Percentiles rank a stretch among this genome's conserved stretches.
phyloP scores from a whole-genome alignment of 306 rosid genomes.

The Boehmeria nivea region DNA sequence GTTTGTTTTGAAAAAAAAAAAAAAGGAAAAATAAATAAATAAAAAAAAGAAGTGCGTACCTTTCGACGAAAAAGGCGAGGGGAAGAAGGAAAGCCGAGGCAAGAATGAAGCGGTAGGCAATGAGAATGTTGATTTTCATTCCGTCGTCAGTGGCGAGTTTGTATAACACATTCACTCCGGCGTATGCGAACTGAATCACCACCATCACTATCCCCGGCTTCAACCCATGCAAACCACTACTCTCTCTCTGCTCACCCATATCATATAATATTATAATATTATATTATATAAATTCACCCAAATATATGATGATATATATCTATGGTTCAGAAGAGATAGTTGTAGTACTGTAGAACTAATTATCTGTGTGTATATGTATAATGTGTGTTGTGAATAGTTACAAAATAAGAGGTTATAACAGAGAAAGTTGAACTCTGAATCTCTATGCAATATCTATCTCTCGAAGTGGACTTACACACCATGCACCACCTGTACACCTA shows the following conservation, averaged over 20 bases:
- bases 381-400: too few relatives aligned
- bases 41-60: slow-evolving; percentile 24
- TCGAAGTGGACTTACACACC: too few relatives aligned
- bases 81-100: slow-evolving; percentile 54
- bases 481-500: too few relatives aligned
- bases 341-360: too few relatives aligned
- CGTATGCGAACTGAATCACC: slow-evolving; percentile 35
- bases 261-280: too few relatives aligned
- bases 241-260: neutral
- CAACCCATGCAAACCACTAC: slow-evolving; percentile 19
- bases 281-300: too few relatives aligned
- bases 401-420: too few relatives aligned
- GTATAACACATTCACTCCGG: slow-evolving; percentile 49
- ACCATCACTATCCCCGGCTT: slow-evolving; percentile 49
- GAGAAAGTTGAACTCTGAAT: too few relatives aligned
- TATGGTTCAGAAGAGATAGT: too few relatives aligned
- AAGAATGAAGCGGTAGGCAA: slow-evolving; percentile 62
- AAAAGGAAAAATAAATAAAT: neutral
- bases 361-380: too few relatives aligned
- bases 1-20: neutral
- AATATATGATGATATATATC: neutral
- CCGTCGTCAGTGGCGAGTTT: slow-evolving; percentile 53
- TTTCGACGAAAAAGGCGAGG: slow-evolving; percentile 47
- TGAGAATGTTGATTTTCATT: slow-evolving; percentile 42
- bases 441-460: too few relatives aligned